Percentiles rank a stretch among this genome's conserved stretches.
Evolutionary conservation across 2,329 filamentous ascomycete species (phyloP).

Genomic region (Colletotrichum truncatum): DNA sequence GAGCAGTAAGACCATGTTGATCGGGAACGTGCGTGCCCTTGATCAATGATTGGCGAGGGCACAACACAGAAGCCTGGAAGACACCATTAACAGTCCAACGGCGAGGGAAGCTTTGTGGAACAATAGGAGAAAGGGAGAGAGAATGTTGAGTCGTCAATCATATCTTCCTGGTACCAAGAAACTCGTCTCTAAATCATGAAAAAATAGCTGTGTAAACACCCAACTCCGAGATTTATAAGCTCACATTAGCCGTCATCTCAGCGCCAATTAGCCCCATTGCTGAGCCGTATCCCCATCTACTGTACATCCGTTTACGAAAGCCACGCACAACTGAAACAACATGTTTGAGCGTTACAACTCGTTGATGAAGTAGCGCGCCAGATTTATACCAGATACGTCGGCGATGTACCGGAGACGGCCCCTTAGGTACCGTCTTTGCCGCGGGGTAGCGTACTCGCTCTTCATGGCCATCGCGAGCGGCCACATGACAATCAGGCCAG

Average conservation of each 20-base stretch:
- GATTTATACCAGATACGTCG: constrained; percentile 32
- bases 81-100: too few relatives aligned
- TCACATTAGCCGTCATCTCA: constrained; percentile 14
- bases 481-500: constrained; percentile 33
- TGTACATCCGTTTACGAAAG: not conserved
- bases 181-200: too few relatives aligned
- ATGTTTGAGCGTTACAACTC: not conserved
- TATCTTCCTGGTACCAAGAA: not conserved
- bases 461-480: constrained; percentile 31
- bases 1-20: too few relatives aligned
- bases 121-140: too few relatives aligned
- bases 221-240: constrained; percentile 2
- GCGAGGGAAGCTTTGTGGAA: too few relatives aligned
- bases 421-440: constrained; percentile 31
- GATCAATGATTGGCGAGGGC: too few relatives aligned
- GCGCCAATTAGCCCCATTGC: constrained; percentile 5
- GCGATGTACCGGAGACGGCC: constrained; percentile 32
- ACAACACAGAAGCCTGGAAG: too few relatives aligned
- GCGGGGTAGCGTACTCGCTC: constrained; percentile 31
- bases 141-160: not conserved
- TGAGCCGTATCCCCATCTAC: constrained; percentile 5
- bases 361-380: constrained; percentile 32
- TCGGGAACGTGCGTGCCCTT: too few relatives aligned
- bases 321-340: not conserved
- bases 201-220: not conserved